phyloP scores from a whole-genome alignment of 2,329 filamentous ascomycete species.

The Aspergillus sclerotialis region DNA sequence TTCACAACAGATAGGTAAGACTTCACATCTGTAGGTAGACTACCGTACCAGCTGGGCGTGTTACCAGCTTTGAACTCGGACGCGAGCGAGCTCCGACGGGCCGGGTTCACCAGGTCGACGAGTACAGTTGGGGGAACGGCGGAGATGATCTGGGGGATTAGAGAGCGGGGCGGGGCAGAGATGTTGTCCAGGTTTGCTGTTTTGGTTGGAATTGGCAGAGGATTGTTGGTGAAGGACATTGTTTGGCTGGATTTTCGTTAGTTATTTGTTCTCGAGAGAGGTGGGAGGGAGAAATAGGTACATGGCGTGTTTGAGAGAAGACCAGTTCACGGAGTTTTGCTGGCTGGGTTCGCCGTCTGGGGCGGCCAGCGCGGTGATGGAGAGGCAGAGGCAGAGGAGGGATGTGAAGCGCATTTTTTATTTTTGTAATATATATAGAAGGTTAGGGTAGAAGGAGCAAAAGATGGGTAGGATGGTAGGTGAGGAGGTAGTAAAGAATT shows the following conservation, averaged over 20 bases:
- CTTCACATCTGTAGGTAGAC: conserved; percentile 24
- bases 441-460: too few relatives aligned
- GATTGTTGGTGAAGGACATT: conserved; percentile 4
- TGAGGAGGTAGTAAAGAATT: too few relatives aligned
- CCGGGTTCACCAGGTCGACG: conserved; percentile 21
- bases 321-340: conserved; percentile 11
- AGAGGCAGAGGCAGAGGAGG: conserved; percentile 7
- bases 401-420: conserved; percentile 11
- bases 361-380: conserved; percentile 10
- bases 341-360: conserved; percentile 9
- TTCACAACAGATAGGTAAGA: conserved; percentile 25
- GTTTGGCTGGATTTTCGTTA: conserved; percentile 5
- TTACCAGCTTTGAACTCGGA: conserved; percentile 24
- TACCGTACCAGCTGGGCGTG: conserved; percentile 26
- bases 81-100: conserved; percentile 22
- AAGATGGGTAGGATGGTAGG: too few relatives aligned
- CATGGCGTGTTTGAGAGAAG: conserved; percentile 14
- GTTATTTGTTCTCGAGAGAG: too few relatives aligned
- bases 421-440: too few relatives aligned
- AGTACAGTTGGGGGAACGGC: conserved; percentile 24
- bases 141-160: conserved; percentile 24
- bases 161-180: conserved; percentile 21
- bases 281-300: conserved; percentile 3
- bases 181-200: conserved; percentile 26
- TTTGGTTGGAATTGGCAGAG: conserved; percentile 8